A percentile compares a stretch with the other conserved stretches of the same genome.
Conservation (phyloP, 257 asterid species). For the Anisodus tanguticus region DNA sequence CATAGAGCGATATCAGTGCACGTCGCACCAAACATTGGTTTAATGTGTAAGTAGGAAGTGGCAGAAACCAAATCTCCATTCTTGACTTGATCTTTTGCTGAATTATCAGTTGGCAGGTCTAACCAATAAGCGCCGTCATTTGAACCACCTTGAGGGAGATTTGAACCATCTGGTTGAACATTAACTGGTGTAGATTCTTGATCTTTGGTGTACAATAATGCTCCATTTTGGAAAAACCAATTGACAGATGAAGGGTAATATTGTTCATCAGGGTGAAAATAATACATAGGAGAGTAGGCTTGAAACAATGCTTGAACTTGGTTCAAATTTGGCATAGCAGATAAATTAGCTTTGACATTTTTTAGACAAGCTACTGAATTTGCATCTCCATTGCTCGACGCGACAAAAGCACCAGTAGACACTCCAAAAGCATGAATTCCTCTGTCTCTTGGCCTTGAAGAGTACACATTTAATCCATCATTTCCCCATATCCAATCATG, state of each 20-base stretch:
- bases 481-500: slow-evolving; percentile 63
- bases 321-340: slow-evolving; percentile 62
- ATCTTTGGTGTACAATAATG: slow-evolving; percentile 60
- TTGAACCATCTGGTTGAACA: slow-evolving; percentile 57
- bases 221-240: slow-evolving; percentile 84
- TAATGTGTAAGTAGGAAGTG: slow-evolving; percentile 56
- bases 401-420: slow-evolving; percentile 58
- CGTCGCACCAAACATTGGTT: slow-evolving; percentile 75
- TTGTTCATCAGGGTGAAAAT: slow-evolving; percentile 72
- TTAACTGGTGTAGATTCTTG: slow-evolving; percentile 57
- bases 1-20: slow-evolving; percentile 67
- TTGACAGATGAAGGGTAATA: slow-evolving; percentile 70
- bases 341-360: slow-evolving; percentile 38
- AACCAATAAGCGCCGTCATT: slow-evolving; percentile 78
- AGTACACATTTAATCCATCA: slow-evolving; percentile 44
- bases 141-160: slow-evolving; percentile 75
- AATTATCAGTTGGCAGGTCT: slow-evolving; percentile 61
- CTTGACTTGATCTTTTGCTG: slow-evolving; percentile 53
- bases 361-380: slow-evolving; percentile 54
- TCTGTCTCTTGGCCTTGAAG: slow-evolving; percentile 54
- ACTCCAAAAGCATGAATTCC: slow-evolving; percentile 58
- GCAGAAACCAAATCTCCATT: slow-evolving; percentile 57
- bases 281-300: slow-evolving; percentile 61
- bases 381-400: slow-evolving; percentile 39
- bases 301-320: slow-evolving; percentile 58